A percentile compares a stretch with the other conserved stretches of the same genome.
Evolutionary conservation across 768 basidiomycete species (phyloP).

Genomic region (Psilocybe sp.): DNA sequence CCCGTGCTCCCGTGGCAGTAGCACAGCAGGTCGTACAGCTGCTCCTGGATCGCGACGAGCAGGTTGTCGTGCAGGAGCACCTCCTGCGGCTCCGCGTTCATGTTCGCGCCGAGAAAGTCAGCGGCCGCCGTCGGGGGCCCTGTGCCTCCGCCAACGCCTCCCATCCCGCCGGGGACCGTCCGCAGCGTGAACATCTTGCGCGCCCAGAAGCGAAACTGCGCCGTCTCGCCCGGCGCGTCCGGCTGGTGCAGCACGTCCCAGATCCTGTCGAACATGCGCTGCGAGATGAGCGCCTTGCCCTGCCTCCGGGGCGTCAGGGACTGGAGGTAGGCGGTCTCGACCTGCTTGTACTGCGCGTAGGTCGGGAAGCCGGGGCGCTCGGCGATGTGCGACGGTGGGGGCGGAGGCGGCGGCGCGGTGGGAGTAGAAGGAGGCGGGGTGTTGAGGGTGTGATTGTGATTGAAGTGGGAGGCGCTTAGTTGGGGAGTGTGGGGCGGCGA

Average conservation of each 20-base stretch:
- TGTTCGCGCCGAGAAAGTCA: slow-evolving; percentile 15
- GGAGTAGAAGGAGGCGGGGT: slow-evolving; percentile 15
- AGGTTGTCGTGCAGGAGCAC: slow-evolving; percentile 70
- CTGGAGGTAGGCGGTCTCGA: slow-evolving; percentile 56
- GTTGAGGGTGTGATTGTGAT: background rate
- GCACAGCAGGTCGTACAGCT: slow-evolving; percentile 75
- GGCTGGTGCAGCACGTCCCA: slow-evolving; percentile 64
- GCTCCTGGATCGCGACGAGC: slow-evolving; percentile 74
- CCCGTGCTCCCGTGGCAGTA: slow-evolving; percentile 63
- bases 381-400: slow-evolving; percentile 4
- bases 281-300: slow-evolving; percentile 73
- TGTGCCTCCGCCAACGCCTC: slow-evolving; percentile 17
- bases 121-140: slow-evolving; percentile 22
- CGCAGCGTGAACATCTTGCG: slow-evolving; percentile 74
- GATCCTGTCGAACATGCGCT: slow-evolving; percentile 67
- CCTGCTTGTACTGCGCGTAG: slow-evolving; percentile 54
- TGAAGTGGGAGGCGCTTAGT: too few species aligned
- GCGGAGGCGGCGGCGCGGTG: slow-evolving; percentile 10
- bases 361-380: slow-evolving; percentile 55
- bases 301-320: slow-evolving; percentile 52
- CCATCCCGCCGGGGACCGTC: too few species aligned
- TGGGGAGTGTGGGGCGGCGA: too few species aligned
- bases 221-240: slow-evolving; percentile 41
- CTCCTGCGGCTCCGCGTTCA: slow-evolving; percentile 19
- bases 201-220: slow-evolving; percentile 82